A percentile compares a stretch with the other conserved stretches of the same genome.
Evolutionary conservation across 2,329 filamentous ascomycete species (phyloP).

Genomic region (Aspergillus phoenicis): DNA sequence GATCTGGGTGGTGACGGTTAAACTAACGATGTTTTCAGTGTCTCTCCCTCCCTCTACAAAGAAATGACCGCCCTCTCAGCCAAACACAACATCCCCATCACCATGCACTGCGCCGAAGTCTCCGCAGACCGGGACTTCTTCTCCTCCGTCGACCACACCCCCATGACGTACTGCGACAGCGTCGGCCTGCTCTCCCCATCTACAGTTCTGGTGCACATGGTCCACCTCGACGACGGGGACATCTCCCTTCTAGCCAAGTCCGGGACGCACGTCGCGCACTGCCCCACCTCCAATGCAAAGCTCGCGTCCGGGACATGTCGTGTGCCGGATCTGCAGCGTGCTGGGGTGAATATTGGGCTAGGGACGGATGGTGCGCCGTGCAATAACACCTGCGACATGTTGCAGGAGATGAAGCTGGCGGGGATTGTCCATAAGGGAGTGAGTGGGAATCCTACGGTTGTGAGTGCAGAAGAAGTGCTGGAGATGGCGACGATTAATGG

Average conservation of each 20-base stretch:
- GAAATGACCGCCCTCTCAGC: constrained; percentile 47
- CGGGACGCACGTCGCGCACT: constrained; percentile 53
- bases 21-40: constrained; percentile 16
- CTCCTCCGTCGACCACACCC: constrained; percentile 35
- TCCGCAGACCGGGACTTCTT: constrained; percentile 16
- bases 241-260: constrained; percentile 43
- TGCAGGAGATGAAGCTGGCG: constrained; percentile 57
- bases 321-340: constrained; percentile 49
- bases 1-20: background rate
- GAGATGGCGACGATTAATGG: constrained; percentile 58
- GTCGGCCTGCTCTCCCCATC: constrained; percentile 44
- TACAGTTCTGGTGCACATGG: constrained; percentile 57
- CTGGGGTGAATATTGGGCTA: constrained; percentile 51
- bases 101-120: constrained; percentile 51
- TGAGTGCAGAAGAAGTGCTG: constrained; percentile 51
- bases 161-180: constrained; percentile 47
- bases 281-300: constrained; percentile 56
- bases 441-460: constrained; percentile 44
- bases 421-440: constrained; percentile 53
- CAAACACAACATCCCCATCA: constrained; percentile 47
- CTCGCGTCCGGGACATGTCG: constrained; percentile 55
- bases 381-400: constrained; percentile 55
- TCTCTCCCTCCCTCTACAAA: constrained; percentile 40
- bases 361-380: constrained; percentile 59
- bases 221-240: constrained; percentile 53